These are phyloP conservation scores for Bothriochloa decipiens DNA, from an alignment of 176 grass and related monocot genomes.

Conservation along the genomic window DNA sequence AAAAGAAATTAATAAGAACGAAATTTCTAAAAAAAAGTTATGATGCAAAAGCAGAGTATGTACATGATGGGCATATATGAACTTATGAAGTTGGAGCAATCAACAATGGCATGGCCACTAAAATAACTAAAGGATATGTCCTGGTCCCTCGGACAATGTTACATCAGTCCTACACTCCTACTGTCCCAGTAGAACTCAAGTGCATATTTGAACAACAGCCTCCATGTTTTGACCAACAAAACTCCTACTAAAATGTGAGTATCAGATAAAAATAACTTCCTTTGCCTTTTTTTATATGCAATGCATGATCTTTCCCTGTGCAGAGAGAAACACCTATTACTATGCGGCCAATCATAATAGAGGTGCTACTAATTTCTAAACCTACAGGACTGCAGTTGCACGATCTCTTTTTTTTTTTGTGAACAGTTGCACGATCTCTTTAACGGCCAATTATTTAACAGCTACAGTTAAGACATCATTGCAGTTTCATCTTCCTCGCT, in stretches of 20 bases:
- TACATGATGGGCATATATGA: conserved; percentile 14
- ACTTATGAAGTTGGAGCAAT: not conserved
- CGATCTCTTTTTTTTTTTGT: too few relatives aligned
- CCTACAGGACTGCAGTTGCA: not conserved
- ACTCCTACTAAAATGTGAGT: not conserved
- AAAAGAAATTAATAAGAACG: not conserved
- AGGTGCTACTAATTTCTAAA: conserved; percentile 1
- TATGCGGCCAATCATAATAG: too few relatives aligned
- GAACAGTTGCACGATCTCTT: not conserved
- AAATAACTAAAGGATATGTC: conserved; percentile 22
- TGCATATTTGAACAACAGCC: not conserved
- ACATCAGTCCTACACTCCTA: conserved; percentile 16
- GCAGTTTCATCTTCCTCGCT: conserved; percentile 33
- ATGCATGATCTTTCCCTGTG: not conserved
- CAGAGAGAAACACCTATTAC: too few relatives aligned
- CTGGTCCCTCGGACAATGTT: not conserved
- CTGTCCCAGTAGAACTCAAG: not conserved
- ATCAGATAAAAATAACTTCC: conserved; percentile 4
- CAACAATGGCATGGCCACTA: conserved; percentile 5
- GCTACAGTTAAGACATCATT: conserved; percentile 23
- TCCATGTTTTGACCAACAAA: conserved; percentile 18
- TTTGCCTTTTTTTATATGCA: not conserved
- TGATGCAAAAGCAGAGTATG: not conserved
- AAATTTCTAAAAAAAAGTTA: not conserved
- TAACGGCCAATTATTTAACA: conserved; percentile 12